phyloP scores from a whole-genome alignment of 2,329 filamentous ascomycete species.

The Phyllosticta ampelicida region DNA sequence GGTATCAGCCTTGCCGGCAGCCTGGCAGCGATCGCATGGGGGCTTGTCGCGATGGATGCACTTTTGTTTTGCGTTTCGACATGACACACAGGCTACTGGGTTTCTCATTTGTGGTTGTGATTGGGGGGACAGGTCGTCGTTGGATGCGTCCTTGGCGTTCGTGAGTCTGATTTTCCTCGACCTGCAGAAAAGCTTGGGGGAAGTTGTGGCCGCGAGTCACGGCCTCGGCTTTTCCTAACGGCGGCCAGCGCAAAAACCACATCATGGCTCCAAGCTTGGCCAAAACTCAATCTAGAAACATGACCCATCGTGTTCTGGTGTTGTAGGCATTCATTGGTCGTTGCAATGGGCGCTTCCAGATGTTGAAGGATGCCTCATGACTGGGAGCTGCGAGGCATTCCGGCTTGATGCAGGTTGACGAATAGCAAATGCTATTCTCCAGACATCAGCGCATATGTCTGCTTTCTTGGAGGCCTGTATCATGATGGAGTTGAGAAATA shows the following conservation, averaged over 20 bases:
- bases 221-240: not conserved
- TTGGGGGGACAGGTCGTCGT: not conserved
- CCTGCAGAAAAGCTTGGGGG: not conserved
- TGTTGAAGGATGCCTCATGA: not conserved
- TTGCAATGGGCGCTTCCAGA: not conserved
- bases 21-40: conserved; percentile 29
- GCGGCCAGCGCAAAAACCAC: not conserved
- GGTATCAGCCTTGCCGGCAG: conserved; percentile 20
- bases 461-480: too few species aligned
- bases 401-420: not conserved
- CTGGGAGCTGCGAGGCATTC: too few species aligned
- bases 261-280: not conserved
- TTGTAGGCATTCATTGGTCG: not conserved
- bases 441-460: not conserved
- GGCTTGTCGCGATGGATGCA: conserved; percentile 30
- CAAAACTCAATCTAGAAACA: not conserved
- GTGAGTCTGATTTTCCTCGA: not conserved
- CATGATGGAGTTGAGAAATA: too few species aligned
- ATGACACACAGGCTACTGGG: conserved; percentile 29
- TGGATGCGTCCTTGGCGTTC: not conserved
- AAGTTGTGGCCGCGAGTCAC: not conserved
- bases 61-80: conserved; percentile 29
- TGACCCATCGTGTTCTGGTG: not conserved
- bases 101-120: conserved; percentile 21
- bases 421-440: not conserved